A percentile compares a stretch with the other conserved stretches of the same genome.
Evolutionary conservation across 306 rosid species (phyloP).

Genomic region (Sesbania bispinosa): DNA sequence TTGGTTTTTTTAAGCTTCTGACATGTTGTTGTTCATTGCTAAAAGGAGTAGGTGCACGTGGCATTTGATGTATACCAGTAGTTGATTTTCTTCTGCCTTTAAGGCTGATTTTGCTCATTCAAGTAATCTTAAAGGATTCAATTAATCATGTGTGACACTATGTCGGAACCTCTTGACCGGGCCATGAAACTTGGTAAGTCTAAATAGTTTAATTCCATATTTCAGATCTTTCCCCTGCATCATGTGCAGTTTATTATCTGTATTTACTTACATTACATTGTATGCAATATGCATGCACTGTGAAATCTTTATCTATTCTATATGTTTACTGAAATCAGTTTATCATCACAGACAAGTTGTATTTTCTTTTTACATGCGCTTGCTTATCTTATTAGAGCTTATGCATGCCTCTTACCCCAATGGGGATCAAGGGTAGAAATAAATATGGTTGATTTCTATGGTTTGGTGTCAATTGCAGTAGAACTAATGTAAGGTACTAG

Average conservation of each 20-base stretch:
- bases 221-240: neutral
- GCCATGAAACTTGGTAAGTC: conserved; percentile 38
- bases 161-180: conserved; percentile 46
- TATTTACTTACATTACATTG: neutral
- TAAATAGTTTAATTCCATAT: neutral
- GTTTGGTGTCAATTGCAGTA: neutral
- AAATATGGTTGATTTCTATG: too few species aligned
- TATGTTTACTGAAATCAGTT: too few species aligned
- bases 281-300: neutral
- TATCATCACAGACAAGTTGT: too few species aligned
- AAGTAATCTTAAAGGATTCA: conserved; percentile 34
- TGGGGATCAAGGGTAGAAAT: too few species aligned
- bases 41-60: conserved; percentile 39
- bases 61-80: conserved; percentile 33
- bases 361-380: too few species aligned
- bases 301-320: neutral
- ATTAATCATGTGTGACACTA: conserved; percentile 56
- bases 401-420: too few species aligned
- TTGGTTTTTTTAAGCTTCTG: too few species aligned
- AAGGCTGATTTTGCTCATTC: conserved; percentile 19
- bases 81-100: conserved; percentile 43
- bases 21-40: too few species aligned
- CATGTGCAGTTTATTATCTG: neutral
- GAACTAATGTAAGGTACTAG: neutral
- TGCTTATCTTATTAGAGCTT: too few species aligned